Percentiles rank a stretch among this genome's conserved stretches.
These are phyloP conservation scores for Ascoidea asiatica DNA, from an alignment of 805 yeast genomes.

Conservation along the genomic window DNA sequence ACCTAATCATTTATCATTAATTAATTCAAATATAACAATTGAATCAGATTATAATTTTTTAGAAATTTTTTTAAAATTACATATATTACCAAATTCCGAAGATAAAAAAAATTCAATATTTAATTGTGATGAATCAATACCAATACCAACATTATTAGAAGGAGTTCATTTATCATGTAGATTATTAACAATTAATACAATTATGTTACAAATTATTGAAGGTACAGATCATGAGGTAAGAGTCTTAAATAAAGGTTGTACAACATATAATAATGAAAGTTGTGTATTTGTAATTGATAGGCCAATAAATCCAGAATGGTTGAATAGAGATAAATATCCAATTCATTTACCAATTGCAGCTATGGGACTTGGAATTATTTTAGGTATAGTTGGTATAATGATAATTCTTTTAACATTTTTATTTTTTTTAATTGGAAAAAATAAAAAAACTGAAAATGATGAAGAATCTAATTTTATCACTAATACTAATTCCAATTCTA, in stretches of 20 bases:
- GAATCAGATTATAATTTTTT: slow-evolving; percentile 29
- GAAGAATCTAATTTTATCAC: not conserved
- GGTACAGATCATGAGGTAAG: slow-evolving; percentile 46
- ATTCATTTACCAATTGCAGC: slow-evolving; percentile 57
- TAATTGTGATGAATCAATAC: slow-evolving; percentile 31
- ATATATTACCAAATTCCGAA: slow-evolving; percentile 38
- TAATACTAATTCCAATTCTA: not conserved
- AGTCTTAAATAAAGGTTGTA: slow-evolving; percentile 48
- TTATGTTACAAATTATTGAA: slow-evolving; percentile 26
- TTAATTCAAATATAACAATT: slow-evolving; percentile 25
- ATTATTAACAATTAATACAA: slow-evolving; percentile 20
- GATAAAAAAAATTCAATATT: slow-evolving; percentile 18
- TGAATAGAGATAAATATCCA: slow-evolving; percentile 33
- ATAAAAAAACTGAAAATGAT: slow-evolving; percentile 5
- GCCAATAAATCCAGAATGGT: slow-evolving; percentile 56
- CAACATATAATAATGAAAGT: slow-evolving; percentile 22
- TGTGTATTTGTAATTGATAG: slow-evolving; percentile 57
- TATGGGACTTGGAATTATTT: slow-evolving; percentile 48
- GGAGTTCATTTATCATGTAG: slow-evolving; percentile 32
- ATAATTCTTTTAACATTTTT: slow-evolving; percentile 22
- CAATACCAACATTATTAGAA: slow-evolving; percentile 31
- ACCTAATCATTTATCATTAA: slow-evolving; percentile 50
- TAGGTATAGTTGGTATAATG: slow-evolving; percentile 37
- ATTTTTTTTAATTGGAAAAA: slow-evolving; percentile 19
- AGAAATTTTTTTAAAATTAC: slow-evolving; percentile 47